Conservation (phyloP, 2,329 filamentous ascomycete species). For the Aspergillus aculeatus region DNA sequence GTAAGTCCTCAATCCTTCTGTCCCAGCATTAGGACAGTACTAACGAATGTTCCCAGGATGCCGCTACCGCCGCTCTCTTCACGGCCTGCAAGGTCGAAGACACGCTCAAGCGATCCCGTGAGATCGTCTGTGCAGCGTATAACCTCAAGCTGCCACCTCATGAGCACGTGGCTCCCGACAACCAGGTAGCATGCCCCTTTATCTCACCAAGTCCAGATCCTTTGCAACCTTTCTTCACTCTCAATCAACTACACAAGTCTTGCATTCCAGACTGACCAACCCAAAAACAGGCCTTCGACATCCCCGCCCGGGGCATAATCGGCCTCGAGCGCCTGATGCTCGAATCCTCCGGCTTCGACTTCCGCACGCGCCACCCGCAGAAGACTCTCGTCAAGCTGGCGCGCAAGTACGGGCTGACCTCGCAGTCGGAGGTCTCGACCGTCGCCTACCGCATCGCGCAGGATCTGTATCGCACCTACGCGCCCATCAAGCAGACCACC, state of each 20-base stretch:
- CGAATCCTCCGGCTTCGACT: slow-evolving; percentile 91
- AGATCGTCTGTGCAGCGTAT: slow-evolving; percentile 87
- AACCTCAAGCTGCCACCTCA: slow-evolving; percentile 72
- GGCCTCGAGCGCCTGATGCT: slow-evolving; percentile 89
- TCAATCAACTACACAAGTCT: background rate
- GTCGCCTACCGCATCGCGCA: slow-evolving; percentile 79
- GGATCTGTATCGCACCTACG: slow-evolving; percentile 90
- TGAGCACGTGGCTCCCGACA: slow-evolving; percentile 72
- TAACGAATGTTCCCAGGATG: slow-evolving; percentile 59
- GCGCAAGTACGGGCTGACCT: slow-evolving; percentile 57
- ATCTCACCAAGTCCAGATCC: background rate
- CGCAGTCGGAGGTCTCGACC: slow-evolving; percentile 56
- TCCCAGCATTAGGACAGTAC: background rate
- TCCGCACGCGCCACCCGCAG: slow-evolving; percentile 83
- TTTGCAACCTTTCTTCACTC: background rate
- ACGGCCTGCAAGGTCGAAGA: slow-evolving; percentile 97
- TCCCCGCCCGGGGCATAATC: slow-evolving; percentile 75
- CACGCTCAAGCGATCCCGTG: slow-evolving; percentile 91
- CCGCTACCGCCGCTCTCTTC: slow-evolving; percentile 82
- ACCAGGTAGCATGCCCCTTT: slow-evolving; percentile 60
- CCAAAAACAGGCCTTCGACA: slow-evolving; percentile 68
- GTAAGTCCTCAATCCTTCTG: slow-evolving; percentile 31
- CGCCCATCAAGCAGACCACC: slow-evolving; percentile 84
- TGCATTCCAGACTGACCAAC: background rate
- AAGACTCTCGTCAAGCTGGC: slow-evolving; percentile 79